phyloP scores from a whole-genome alignment of 2,329 filamentous ascomycete genomes.

The Xenoacremonium recifei region DNA sequence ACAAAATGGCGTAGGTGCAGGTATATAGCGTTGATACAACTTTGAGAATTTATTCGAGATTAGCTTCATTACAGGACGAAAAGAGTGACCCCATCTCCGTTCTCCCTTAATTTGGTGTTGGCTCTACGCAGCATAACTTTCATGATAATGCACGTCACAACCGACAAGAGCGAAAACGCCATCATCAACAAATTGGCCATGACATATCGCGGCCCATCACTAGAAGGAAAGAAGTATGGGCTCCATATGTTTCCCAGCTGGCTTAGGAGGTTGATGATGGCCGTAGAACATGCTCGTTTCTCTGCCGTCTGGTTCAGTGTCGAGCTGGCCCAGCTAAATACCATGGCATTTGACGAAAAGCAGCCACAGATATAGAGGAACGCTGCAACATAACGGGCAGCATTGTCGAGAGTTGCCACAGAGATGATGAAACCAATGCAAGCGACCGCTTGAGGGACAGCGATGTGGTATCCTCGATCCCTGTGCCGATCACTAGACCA shows the following conservation, averaged over 20 bases:
- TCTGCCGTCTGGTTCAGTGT: conserved; percentile 46
- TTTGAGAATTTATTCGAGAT: too few species aligned
- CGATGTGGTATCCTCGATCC: conserved; percentile 48
- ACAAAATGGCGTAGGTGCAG: too few species aligned
- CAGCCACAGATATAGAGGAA: conserved; percentile 39
- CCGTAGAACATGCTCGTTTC: conserved; percentile 46
- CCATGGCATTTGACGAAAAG: conserved; percentile 43
- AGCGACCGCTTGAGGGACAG: conserved; percentile 39
- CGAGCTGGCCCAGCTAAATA: conserved; percentile 42
- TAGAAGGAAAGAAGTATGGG: conserved; percentile 22
- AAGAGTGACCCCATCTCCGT: neutral
- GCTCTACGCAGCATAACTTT: conserved; percentile 27
- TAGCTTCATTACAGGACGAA: too few species aligned
- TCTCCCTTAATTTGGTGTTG: neutral
- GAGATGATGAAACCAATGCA: conserved; percentile 26
- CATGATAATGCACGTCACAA: conserved; percentile 38
- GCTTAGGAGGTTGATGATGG: conserved; percentile 28
- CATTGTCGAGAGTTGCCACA: conserved; percentile 23
- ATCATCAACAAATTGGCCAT: conserved; percentile 22
- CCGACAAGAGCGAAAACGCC: conserved; percentile 33
- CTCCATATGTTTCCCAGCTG: conserved; percentile 28
- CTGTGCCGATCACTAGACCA: conserved; percentile 44
- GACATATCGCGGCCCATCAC: conserved; percentile 21
- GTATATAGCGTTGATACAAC: too few species aligned
- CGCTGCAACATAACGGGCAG: conserved; percentile 28